Evolutionary conservation across 257 asterid genomes (phyloP), one percentile per base, ranked within the genome.

Genomic region (Misopates orontium): DNA sequence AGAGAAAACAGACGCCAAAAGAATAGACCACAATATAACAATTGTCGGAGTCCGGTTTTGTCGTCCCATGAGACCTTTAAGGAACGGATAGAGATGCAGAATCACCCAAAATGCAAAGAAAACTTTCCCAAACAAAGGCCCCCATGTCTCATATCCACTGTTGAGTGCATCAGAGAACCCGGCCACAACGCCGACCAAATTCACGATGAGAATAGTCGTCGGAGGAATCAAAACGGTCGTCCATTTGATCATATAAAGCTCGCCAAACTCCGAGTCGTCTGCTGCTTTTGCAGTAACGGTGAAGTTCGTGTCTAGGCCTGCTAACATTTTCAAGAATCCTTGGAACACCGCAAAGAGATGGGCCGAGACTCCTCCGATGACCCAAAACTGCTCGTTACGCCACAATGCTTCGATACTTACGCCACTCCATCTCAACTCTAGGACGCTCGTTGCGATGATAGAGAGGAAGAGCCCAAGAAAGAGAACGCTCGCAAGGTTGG

Each of bases 381-480:
- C 99, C 99, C 99, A 93, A 42, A 93, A 93, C 83, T 93, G 99
- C 87, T 93, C 99, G 70, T 90, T 93, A 22, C 97, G 83, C 99
- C 99, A 93, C 71, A 86, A 64, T 1, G 91, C 99, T 78, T 93
- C 99, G 42, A 93, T 83, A 84, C 97, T 82, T 22, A 93, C 93
- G 3, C 97, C 95, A 66, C 99, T 93, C 99, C 99, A 93, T 70
- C 94, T 69, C 60, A 93, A 80, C 86, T 93, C 99, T 15, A 93
- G 87, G 56, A 89, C 94, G 62, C 96, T 80, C 10, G 99, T 90
- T 1, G 69, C 41, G 3, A 93, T 93, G 77, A 93, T 90, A 66
- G 99, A 90, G 69, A 84, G 7, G 73, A 93, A 93, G 25, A 93
- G 96, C 60, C 97, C 90, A 0, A 93, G 89, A 58, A 93, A 90